Evolutionary conservation across 1,284 basidiomycete genomes (phyloP).

Genomic region (Papiliotrema nemorosa): DNA sequence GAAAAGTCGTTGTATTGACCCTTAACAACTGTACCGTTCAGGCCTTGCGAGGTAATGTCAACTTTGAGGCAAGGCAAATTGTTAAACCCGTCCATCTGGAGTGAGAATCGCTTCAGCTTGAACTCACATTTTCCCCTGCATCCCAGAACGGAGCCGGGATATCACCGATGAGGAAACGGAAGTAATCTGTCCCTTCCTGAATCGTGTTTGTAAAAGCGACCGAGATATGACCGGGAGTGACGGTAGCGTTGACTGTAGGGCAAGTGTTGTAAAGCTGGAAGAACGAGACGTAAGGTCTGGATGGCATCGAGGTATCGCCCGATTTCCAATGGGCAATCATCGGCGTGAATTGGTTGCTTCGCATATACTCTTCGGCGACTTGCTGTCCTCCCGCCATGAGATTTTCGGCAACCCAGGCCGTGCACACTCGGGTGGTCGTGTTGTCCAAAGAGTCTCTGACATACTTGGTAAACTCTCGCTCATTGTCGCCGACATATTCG

Average conservation of each 20-base stretch:
- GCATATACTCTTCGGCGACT: constrained; percentile 1
- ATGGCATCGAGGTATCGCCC: constrained; percentile 7
- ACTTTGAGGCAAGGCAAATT: constrained; percentile 14
- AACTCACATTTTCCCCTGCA: constrained; percentile 10
- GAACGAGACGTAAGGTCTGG: constrained; percentile 13
- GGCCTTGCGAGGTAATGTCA: constrained; percentile 6
- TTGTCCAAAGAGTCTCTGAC: constrained; percentile 17
- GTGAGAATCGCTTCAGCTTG: not conserved
- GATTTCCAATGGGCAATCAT: constrained; percentile 20
- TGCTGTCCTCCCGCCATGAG: constrained; percentile 19
- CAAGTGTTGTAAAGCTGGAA: constrained; percentile 13
- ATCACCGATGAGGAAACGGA: constrained; percentile 14
- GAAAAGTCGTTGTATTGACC: constrained; percentile 12
- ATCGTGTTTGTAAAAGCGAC: constrained; percentile 15
- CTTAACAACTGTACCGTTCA: constrained; percentile 11
- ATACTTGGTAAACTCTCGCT: constrained; percentile 8
- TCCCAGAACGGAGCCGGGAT: constrained; percentile 14
- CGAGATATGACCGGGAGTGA: constrained; percentile 12
- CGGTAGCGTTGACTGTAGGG: constrained; percentile 11
- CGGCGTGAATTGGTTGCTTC: constrained; percentile 16
- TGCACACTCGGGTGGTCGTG: constrained; percentile 12
- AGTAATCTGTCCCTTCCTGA: constrained; percentile 10
- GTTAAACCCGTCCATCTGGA: constrained; percentile 13
- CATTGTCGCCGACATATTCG: not conserved
- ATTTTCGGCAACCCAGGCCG: constrained; percentile 13